Conservation (phyloP, 768 basidiomycete species). For the Boletellus ananas region DNA sequence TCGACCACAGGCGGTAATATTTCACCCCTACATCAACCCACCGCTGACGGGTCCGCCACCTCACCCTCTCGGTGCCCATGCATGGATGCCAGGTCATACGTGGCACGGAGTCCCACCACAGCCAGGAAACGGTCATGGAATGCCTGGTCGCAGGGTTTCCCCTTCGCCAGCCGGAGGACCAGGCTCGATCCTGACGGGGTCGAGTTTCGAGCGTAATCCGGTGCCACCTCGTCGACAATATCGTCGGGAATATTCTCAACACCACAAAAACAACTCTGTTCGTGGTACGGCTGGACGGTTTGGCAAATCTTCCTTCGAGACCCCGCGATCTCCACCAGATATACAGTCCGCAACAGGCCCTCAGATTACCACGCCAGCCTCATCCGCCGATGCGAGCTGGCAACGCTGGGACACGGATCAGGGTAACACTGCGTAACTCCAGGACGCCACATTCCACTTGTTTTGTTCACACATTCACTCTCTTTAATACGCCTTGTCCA, state of each 20-base stretch:
- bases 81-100: conserved; percentile 26
- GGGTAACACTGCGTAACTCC: conserved; percentile 3
- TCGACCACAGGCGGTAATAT: conserved; percentile 30
- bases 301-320: conserved; percentile 15
- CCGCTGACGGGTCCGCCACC: conserved; percentile 16
- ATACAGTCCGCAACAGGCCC: conserved; percentile 4
- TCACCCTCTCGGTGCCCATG: conserved; percentile 17
- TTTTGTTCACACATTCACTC: conserved; percentile 10
- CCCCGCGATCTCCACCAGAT: conserved; percentile 18
- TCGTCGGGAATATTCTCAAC: conserved; percentile 28
- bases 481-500: neutral
- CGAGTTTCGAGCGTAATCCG: conserved; percentile 21
- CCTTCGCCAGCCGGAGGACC: conserved; percentile 17
- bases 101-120: conserved; percentile 22
- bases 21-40: conserved; percentile 29
- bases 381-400: conserved; percentile 16
- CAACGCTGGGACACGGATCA: conserved; percentile 16
- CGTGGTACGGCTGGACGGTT: conserved; percentile 22
- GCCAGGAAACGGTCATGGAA: conserved; percentile 12
- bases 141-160: conserved; percentile 13
- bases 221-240: conserved; percentile 30
- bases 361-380: conserved; percentile 11
- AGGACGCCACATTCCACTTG: neutral
- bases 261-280: conserved; percentile 23
- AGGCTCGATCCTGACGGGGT: conserved; percentile 5